Evolutionary conservation across 176 grass and related monocot species (phyloP), one percentile per base, ranked within the genome.

Genomic region (Bolboschoenus planiculmis): DNA sequence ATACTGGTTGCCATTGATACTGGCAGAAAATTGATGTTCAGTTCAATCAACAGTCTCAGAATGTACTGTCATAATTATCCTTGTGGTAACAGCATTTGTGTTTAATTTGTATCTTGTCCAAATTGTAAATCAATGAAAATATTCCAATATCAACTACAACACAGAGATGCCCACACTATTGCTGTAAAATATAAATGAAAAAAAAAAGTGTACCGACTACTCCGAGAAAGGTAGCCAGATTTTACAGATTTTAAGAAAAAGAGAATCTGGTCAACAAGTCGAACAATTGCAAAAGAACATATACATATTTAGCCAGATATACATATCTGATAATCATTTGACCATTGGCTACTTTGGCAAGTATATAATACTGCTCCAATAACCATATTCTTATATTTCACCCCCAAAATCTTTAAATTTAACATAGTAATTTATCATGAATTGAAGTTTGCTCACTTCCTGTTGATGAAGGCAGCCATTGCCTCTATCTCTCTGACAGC

Each of bases 401-500:
- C 9, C 23, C 9, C 21, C 2, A 71, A 29, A 47, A 13, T 14
- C 5, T 8, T 1, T n/a, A 16, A 47, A 75, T 30, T 75, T 75
- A 15, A 47, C 67, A 48, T 7, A 48, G 0, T 29, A 2, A 47
- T 11, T 47, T 47, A 47, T 16, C 42, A 74, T 47, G 66, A 70
- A 70, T 21, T 70, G 2, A 39, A 70, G 18, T 71, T 23, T 71
- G n/a, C 35, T 71, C 66, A 71, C 66, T 75, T 75, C 21, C 60
- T 64, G 50, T 85, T 87, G 53, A 95, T 34, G 51, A 95, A 95
- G 0, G 86, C 78, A 13, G 59, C 81, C 30, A 92, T 84, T 7
- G 87, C 65, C 72, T 83, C 73, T 1, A 96, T 68, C 87, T 96
- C 90, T 85, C 84, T 86, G 80, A 88, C 51, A 14, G 90, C 88